Evolutionary conservation across 129 eudicot species (phyloP), one percentile per base, ranked within the genome.

Genomic region (Solidago caesia): DNA sequence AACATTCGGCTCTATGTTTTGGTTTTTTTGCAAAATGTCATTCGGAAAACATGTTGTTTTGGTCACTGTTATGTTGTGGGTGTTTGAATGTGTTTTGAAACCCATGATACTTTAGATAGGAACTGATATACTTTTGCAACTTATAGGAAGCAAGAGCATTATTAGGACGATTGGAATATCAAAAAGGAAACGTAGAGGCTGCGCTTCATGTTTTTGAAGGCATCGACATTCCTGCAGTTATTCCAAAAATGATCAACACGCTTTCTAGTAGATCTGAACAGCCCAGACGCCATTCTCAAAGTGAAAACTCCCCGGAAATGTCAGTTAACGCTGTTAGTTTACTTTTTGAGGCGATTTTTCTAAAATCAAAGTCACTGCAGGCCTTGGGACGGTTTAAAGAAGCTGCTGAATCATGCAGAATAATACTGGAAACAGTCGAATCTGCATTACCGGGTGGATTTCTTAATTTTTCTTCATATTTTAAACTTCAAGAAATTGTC

Each of bases 151-250:
- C 98, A 43, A 83, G 98, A 86, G 95, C 98, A 2, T 81, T 92
- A 57, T 79, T 92, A 72, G 98, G 98, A 62, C 84, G 98, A 57
- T 87, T 92, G 16, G 98, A 92, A 89, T 92, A 84, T 80, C 98
- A 92, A 57, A 92, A 92, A 75, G 98, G 98, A 56, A 92, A 89
- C 67, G 64, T 88, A 0, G 98, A 89, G 77, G 96, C 85, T 53
- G 98, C 98, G 41, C 93, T 89, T 82, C 90, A 83, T 52, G 98
- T 92, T 44, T 92, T 92, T 53, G 95, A 92, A 79, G 98, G 98
- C 59, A 92, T 92, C 1, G 95, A 92, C 80, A 76, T 92, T 79
- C 83, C 88, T 57, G 96, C 96, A 4, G 81, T 92, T 62, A 73
- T 58, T 64, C 94, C 96, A 4, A 92, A 89, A 77, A 87, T 92